Conservation (phyloP, 2,329 filamentous ascomycete genomes). For the Xylariaceae sp. region DNA sequence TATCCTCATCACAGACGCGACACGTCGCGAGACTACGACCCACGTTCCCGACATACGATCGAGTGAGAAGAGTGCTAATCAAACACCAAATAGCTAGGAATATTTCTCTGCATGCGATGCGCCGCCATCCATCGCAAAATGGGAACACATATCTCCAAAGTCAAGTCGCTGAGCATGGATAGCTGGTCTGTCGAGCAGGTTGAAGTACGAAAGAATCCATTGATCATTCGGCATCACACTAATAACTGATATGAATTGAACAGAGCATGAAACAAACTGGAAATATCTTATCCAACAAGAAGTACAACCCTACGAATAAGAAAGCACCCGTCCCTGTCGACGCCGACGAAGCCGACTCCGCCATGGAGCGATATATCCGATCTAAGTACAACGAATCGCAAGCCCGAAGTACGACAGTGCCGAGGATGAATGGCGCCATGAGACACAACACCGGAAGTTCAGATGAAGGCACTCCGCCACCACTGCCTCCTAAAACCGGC, state of each 20-base stretch:
- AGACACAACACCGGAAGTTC: constrained; percentile 44
- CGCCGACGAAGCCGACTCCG: constrained; percentile 85
- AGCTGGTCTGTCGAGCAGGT: constrained; percentile 95
- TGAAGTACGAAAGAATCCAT: constrained; percentile 59
- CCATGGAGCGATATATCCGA: constrained; percentile 92
- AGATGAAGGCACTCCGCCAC: constrained; percentile 57
- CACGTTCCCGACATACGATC: constrained; percentile 1
- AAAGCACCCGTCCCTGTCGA: constrained; percentile 84
- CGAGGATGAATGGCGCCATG: constrained; percentile 31
- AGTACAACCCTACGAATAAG: constrained; percentile 82
- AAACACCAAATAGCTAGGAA: constrained; percentile 67
- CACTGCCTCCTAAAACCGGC: constrained; percentile 60
- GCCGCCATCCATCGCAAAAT: constrained; percentile 92
- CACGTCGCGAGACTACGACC: neutral
- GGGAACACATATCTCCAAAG: constrained; percentile 95
- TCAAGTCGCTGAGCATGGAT: constrained; percentile 98
- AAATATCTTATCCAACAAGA: constrained; percentile 79
- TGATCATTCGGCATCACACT: constrained; percentile 10
- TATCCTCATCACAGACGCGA: neutral
- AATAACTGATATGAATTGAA: constrained; percentile 12
- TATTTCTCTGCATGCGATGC: constrained; percentile 98
- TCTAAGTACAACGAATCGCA: constrained; percentile 79
- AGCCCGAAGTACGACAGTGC: constrained; percentile 33
- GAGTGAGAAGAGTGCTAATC: constrained; percentile 15
- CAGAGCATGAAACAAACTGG: constrained; percentile 94